These are phyloP conservation scores for Backusella australiensis DNA, from an alignment of 192 early-diverging fungal genomes.

Conservation along the genomic window DNA sequence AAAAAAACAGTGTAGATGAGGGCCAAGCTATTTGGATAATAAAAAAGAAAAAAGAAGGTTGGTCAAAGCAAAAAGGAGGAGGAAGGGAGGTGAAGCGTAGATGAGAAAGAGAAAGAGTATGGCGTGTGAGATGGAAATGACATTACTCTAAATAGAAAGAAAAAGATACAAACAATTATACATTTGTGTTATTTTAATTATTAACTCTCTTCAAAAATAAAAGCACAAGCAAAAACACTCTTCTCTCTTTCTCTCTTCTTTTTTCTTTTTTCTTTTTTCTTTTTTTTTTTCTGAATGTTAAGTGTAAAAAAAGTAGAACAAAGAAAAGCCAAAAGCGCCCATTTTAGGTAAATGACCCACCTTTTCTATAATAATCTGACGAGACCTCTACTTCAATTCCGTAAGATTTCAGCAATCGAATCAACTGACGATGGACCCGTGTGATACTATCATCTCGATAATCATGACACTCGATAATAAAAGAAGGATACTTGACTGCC, in stretches of 20 bases:
- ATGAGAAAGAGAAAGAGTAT: neutral
- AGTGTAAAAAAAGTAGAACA: too few relatives aligned
- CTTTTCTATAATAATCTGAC: neutral
- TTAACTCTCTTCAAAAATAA: neutral
- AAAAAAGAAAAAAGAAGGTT: neutral
- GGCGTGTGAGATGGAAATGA: neutral
- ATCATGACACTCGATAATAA: neutral
- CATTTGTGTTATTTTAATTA: neutral
- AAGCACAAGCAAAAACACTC: neutral
- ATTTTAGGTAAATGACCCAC: neutral
- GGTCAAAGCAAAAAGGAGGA: neutral
- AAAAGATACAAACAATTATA: neutral
- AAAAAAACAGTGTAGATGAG: neutral
- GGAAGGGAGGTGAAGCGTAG: neutral
- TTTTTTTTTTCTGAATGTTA: too few relatives aligned
- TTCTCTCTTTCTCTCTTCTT: neutral
- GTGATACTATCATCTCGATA: neutral
- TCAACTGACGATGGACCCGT: neutral
- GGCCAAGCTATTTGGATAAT: neutral
- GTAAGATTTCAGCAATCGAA: neutral
- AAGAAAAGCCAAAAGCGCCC: too few relatives aligned
- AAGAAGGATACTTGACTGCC: neutral
- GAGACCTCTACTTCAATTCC: neutral
- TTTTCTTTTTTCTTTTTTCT: too few relatives aligned
- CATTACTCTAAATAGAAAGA: neutral